A percentile compares a stretch with the other conserved stretches of the same genome.
phyloP scores from a whole-genome alignment of 208 protist species.

The Acanthamoeba lenticulata region DNA sequence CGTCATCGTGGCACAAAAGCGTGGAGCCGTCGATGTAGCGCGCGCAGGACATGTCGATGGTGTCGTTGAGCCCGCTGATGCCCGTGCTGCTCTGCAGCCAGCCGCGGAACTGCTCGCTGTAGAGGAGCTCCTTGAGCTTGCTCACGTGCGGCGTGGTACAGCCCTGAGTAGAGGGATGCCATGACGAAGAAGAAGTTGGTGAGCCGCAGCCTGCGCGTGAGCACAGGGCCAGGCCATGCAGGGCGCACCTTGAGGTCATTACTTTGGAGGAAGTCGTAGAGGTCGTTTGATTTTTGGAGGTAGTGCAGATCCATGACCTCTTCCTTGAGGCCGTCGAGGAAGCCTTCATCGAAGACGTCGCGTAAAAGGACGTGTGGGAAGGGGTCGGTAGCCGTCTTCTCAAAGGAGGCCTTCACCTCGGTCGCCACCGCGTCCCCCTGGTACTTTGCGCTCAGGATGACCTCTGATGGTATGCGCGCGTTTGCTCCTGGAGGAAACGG shows the following conservation, averaged over 20 bases:
- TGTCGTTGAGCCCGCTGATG: slow-evolving; percentile 30
- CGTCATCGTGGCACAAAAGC: slow-evolving; percentile 53
- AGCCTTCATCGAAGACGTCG: background rate
- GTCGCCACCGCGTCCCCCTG: background rate
- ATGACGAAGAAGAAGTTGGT: background rate
- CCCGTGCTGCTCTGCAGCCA: slow-evolving; percentile 17
- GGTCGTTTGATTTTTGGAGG: slow-evolving; percentile 29
- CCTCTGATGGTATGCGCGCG: background rate
- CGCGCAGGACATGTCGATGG: slow-evolving; percentile 35
- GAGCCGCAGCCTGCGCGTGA: no score
- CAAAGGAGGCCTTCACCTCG: slow-evolving; percentile 8
- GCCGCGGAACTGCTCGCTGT: background rate
- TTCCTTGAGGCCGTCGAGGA: slow-evolving; percentile 22
- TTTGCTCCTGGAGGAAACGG: background rate
- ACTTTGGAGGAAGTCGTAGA: slow-evolving; percentile 47
- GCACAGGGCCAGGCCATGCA: background rate
- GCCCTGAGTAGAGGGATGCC: background rate
- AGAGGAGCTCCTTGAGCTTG: slow-evolving; percentile 6
- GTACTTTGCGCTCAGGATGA: background rate
- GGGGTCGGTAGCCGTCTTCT: background rate
- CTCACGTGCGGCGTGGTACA: background rate
- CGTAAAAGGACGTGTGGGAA: background rate
- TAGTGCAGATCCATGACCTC: slow-evolving; percentile 1
- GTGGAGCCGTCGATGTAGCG: slow-evolving; percentile 48
- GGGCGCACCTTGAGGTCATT: slow-evolving; percentile 36